phyloP scores from a whole-genome alignment of 2,329 filamentous ascomycete species.

The Plectosphaerella cucumerina region DNA sequence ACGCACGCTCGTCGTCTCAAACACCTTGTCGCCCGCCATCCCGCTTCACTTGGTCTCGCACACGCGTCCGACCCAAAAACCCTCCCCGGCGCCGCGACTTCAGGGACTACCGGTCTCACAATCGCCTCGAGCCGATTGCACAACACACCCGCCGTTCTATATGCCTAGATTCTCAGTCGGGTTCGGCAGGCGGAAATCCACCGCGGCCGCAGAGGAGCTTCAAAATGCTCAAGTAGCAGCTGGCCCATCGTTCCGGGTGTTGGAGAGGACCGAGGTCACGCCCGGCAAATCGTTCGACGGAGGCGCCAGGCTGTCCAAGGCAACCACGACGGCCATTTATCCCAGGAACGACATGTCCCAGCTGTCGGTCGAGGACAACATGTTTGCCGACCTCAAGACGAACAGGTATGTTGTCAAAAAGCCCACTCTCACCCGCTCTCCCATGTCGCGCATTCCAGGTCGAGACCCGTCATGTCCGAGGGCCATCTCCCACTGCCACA shows the following conservation, averaged over 20 bases:
- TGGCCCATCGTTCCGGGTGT: conserved; percentile 53
- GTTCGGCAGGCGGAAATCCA: conserved; percentile 57
- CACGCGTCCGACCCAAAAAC: too few species aligned
- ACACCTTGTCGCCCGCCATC: background rate
- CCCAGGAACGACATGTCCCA: conserved; percentile 32
- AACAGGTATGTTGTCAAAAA: conserved; percentile 44
- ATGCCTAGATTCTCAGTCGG: conserved; percentile 61
- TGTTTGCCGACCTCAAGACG: conserved; percentile 52
- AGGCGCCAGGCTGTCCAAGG: conserved; percentile 37
- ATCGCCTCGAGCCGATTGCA: background rate
- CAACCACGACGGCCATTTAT: conserved; percentile 24
- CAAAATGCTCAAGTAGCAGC: conserved; percentile 44
- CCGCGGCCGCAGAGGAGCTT: conserved; percentile 48
- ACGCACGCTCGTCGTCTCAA: background rate
- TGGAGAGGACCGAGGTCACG: conserved; percentile 46
- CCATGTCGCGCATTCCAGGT: conserved; percentile 3
- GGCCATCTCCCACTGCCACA: background rate
- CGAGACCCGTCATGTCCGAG: background rate
- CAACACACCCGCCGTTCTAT: conserved; percentile 31
- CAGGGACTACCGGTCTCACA: conserved; percentile 5
- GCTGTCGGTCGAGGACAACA: conserved; percentile 44
- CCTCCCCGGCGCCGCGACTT: too few species aligned
- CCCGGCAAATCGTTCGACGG: conserved; percentile 47
- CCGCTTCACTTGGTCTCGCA: too few species aligned
- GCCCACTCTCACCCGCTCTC: conserved; percentile 7